Evolutionary conservation across 176 grass and related monocot species (phyloP), one percentile per base, ranked within the genome.

Genomic region (Cenchrus purpureus): DNA sequence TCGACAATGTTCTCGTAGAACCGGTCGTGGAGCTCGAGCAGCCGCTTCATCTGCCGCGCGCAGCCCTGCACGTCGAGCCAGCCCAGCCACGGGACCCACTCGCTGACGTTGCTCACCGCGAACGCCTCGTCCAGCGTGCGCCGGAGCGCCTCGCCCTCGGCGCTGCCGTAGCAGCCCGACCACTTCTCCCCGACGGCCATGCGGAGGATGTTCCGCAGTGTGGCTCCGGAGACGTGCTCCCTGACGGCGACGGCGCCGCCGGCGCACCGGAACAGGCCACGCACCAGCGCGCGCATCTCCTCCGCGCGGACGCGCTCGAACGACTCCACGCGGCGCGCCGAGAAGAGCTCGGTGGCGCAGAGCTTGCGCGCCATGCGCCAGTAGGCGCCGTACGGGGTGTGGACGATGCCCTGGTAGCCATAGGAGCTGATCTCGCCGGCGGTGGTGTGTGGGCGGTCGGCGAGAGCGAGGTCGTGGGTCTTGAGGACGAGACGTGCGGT

Each of bases 331-430:
- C 85, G 70, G 17, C 77, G 80, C 11, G 81, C 73, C 12, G 90
- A 92, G 81, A 95, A 90, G 85, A 92, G 93, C 85, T 95, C 90
- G 16, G 81, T 83, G 31, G 84, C 34, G 79, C 87, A 95, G 54
- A 95, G 77, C 76, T 79, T 90, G 55, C 87, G 85, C 12, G 81
- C 87, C 79, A 89, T 86, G 37, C 87, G 78, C 92, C 90, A 88
- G 82, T 92, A 90, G 0, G 93, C 58, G 12, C 90, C 85, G 85
- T 86, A 90, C 8, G 87, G 90, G 5, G 93, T 85, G 84, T 88
- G 86, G 1, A 90, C 77, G 82, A 95, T 83, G 79, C 86, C 79
- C 0, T 10, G 71, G 82, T 92, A 90, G 17, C 81, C 81, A 76
- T 92, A 94, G 14, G 72, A 60, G 50, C 12, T 48, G 68, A 68